Percentiles rank a stretch among this genome's conserved stretches.
Evolutionary conservation across 2,329 filamentous ascomycete species (phyloP).

Genomic region (Fusarium poae): DNA sequence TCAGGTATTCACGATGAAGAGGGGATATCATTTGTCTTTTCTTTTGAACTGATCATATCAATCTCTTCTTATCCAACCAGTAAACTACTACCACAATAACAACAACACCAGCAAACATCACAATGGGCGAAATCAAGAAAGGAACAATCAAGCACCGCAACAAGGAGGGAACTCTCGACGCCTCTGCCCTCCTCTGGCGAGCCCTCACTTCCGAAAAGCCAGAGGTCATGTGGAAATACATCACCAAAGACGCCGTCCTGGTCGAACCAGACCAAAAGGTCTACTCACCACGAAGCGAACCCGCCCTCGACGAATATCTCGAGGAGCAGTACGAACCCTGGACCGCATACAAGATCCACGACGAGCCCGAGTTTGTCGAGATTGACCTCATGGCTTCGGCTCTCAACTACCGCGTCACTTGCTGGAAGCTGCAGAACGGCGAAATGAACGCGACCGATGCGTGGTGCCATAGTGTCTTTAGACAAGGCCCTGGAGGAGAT

Average conservation of each 20-base stretch:
- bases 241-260: constrained; percentile 53
- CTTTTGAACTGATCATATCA: not conserved
- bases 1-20: constrained; percentile 22
- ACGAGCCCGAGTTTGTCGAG: constrained; percentile 55
- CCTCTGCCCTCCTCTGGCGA: constrained; percentile 53
- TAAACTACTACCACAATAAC: not conserved
- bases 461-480: constrained; percentile 53
- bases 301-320: constrained; percentile 51
- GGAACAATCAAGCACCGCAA: constrained; percentile 53
- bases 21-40: not conserved
- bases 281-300: constrained; percentile 51
- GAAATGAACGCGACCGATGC: constrained; percentile 53
- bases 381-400: constrained; percentile 55
- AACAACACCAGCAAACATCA: not conserved
- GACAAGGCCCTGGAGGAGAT: constrained; percentile 53
- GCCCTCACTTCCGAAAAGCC: constrained; percentile 53
- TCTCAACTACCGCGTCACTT: constrained; percentile 52
- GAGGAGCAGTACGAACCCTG: constrained; percentile 53
- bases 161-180: constrained; percentile 54
- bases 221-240: constrained; percentile 52
- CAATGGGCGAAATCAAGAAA: constrained; percentile 41
- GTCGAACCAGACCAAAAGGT: constrained; percentile 51
- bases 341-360: constrained; percentile 55
- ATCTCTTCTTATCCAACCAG: constrained; percentile 9
- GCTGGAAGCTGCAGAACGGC: constrained; percentile 49